Base-by-base conservation (phyloP, 2,329 filamentous ascomycete species). In the Verticillium nonalfalfae region DNA sequence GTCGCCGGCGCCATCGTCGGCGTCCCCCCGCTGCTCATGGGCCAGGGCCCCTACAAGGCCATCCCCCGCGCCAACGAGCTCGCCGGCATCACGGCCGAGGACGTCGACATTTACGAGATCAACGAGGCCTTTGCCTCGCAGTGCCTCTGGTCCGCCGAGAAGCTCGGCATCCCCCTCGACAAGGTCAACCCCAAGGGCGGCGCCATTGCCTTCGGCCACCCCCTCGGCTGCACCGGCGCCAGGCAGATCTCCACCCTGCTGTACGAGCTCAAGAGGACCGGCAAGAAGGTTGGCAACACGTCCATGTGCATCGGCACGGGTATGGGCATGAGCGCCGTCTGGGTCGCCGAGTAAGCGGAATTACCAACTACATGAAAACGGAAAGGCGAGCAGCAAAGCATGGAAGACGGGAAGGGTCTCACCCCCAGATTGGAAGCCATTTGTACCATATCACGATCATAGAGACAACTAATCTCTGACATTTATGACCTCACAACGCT, bases 121-220 rank as follows among this genome's bases (percentile, higher is more conserved):
- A 99, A 99, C 81, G 95, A 99, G 85, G 95, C 95, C 1, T 99
- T 99, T 75, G 95, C 95, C 36, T 91, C 87, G 66, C 94, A 98
- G 83, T 97, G 92, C 76, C 77, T 98, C 67, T 98, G 90, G 90
- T 97, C 93, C 76, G 86, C 91, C 65, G 91, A 95, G 71, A 88
- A 97, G 81, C 85, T 99, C 26, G 89, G 89, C 55, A 78, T 99
- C 34, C 90, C 92, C 59, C 73, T 82, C 64, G 88, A 91, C 67
- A 98, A 97, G 85, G 87, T 99, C 73, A 98, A 98, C 81, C 94
- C 94, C 70, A 97, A 97, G 84, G 95, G 94, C 67, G 94, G 94
- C 65, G 93, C 93, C 38, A 97, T 97, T 75, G 94, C 94, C 11
- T 97, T 97, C 73, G 93, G 95, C 11, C 95, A 98, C 78, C 95